A percentile compares a stretch with the other conserved stretches of the same genome.
These are phyloP conservation scores for Lolium perenne DNA, from an alignment of 176 grass and related monocot species.

Conservation along the genomic window DNA sequence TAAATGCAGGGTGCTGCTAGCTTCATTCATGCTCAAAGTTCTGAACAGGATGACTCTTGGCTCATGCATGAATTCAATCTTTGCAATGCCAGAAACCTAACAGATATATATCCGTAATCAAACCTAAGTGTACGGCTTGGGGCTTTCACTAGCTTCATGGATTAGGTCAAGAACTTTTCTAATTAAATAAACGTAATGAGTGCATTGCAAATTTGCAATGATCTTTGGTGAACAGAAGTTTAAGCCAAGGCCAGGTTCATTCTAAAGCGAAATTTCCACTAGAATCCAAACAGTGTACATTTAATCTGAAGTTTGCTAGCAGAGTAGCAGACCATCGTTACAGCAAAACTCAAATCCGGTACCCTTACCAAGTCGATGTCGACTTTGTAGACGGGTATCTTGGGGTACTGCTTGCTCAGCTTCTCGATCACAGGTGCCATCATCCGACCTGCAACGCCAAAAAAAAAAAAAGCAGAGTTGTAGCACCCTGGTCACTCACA, in stretches of 20 bases:
- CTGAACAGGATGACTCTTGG: not conserved
- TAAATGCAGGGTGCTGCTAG: not conserved
- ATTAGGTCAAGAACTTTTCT: not conserved
- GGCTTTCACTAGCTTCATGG: not conserved
- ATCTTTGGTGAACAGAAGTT: not conserved
- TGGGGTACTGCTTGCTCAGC: slow-evolving; percentile 43
- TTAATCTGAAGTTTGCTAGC: not conserved
- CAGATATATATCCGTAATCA: not conserved
- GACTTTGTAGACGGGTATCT: slow-evolving; percentile 49
- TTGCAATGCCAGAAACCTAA: not conserved
- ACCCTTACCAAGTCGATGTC: slow-evolving; percentile 53
- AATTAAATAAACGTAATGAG: not conserved
- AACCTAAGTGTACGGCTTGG: not conserved
- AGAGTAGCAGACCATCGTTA: not conserved
- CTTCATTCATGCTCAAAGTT: not conserved
- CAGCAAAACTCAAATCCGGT: not conserved
- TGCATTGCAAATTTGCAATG: not conserved
- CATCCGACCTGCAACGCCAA: slow-evolving; percentile 34
- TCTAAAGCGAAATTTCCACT: not conserved
- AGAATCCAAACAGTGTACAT: not conserved
- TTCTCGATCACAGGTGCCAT: slow-evolving; percentile 48
- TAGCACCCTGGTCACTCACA: not conserved
- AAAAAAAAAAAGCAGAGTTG: not conserved
- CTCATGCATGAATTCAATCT: too few species aligned
- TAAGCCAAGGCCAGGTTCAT: not conserved